Evolutionary conservation across 441 rosid genomes (phyloP), one percentile per base, ranked within the genome.

Genomic region (Pelargonium fulgidum): DNA sequence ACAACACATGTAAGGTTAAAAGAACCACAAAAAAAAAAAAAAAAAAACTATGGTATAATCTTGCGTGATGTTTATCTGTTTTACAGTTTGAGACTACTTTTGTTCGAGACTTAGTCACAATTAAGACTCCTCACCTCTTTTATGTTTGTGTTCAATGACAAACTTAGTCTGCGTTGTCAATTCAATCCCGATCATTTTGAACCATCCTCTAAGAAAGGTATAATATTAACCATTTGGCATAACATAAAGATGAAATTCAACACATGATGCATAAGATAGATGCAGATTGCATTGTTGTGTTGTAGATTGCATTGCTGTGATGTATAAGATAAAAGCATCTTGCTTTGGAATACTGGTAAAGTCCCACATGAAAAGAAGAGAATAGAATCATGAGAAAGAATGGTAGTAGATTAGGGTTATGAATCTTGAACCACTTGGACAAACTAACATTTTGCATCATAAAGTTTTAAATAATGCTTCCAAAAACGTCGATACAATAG

Each of bases 351-450:
- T 77, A 72, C 73, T 67, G 73, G 45, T 71, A 84, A 82, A 84
- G 85, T 6, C 59, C 75, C 68, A 69, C 84, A 72, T 83, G 41
- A 83, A 83, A 85, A 85, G 88, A 81, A 85, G 84, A 79, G 89
- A 81, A 82, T 70, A 66, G 85, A 83, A 83, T 83, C 83, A 80
- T 85, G 78, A 70, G 73, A 74, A 80, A 70, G 78, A 79, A 72
- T 74, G 82, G 78, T 26, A 66, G 65, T 16, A 63, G 65, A 66
- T 50, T 70, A 74, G 36, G 20, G 68, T 61, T 72, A 74, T 71
- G 73, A 71, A 76, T 52, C 61, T 62, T 17, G 22, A 42, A 56
- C 65, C 75, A 52, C 59, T 52, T 52, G 19, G 59, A 52, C 7
- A 52, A 17, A 52, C 17, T 4, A n/a, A 16, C 19, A 4, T 10